Evolutionary conservation across 768 basidiomycete species (phyloP).

Genomic region (Kwoniella newhampshirensis): DNA sequence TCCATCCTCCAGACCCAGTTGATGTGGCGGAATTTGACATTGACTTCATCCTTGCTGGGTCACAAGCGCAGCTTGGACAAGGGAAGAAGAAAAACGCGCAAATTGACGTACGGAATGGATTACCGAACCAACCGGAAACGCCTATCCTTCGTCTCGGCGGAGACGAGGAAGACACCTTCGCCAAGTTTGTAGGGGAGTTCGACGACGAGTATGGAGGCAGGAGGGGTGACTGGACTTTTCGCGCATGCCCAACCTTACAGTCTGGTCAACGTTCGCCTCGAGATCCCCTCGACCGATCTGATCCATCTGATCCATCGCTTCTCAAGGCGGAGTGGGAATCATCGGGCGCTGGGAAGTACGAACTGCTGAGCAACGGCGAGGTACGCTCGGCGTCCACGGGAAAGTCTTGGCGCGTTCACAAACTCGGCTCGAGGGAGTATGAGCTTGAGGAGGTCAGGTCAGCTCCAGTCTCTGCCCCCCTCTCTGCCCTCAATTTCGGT

Average conservation of each 20-base stretch:
- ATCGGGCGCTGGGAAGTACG: constrained; percentile 47
- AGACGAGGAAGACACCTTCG: constrained; percentile 53
- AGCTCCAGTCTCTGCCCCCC: neutral
- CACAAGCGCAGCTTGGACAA: constrained; percentile 41
- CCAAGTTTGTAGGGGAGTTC: constrained; percentile 53
- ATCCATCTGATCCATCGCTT: constrained; percentile 3
- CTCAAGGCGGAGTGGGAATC: constrained; percentile 47
- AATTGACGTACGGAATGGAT: constrained; percentile 11
- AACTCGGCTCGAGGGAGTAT: constrained; percentile 39
- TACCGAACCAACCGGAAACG: constrained; percentile 18
- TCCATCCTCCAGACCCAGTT: constrained; percentile 51
- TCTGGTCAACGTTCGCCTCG: constrained; percentile 1
- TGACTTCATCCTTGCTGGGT: constrained; percentile 54
- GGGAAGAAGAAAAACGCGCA: constrained; percentile 25
- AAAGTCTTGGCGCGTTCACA: constrained; percentile 36
- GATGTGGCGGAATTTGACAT: constrained; percentile 55
- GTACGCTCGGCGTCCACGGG: constrained; percentile 38
- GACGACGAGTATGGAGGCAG: constrained; percentile 54
- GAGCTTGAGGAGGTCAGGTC: constrained; percentile 32
- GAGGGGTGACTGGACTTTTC: constrained; percentile 53
- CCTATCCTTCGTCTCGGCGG: constrained; percentile 43
- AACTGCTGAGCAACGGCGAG: constrained; percentile 41
- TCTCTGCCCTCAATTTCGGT: neutral
- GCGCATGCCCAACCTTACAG: constrained; percentile 25
- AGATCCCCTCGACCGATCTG: constrained; percentile 25